These are phyloP conservation scores for Nematocida sp. DNA, from an alignment of 371 early-diverging fungal species.

Conservation along the genomic window DNA sequence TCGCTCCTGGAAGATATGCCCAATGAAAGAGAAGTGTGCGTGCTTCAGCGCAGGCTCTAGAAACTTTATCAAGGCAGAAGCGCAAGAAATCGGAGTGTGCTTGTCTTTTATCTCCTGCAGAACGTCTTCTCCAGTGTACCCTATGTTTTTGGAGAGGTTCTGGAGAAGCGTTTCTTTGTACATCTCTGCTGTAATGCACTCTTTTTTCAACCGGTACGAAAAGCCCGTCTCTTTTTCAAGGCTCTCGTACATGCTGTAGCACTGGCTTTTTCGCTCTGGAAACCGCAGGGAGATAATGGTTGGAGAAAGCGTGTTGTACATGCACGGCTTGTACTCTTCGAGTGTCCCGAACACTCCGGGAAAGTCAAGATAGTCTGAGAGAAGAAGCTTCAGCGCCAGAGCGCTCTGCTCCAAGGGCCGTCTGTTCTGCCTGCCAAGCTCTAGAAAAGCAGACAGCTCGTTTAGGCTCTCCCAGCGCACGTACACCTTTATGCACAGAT, in stretches of 20 bases:
- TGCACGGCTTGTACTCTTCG: not conserved
- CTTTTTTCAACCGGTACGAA: constrained; percentile 1
- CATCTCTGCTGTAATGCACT: not conserved
- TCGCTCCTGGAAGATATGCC: too few relatives aligned
- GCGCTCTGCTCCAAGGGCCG: not conserved
- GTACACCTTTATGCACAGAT: not conserved
- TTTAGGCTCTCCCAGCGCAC: not conserved
- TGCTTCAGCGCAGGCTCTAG: not conserved
- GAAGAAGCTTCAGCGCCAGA: not conserved
- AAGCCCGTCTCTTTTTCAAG: not conserved
- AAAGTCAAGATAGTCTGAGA: constrained; percentile 35
- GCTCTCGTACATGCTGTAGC: not conserved
- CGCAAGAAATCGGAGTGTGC: not conserved
- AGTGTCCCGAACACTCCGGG: not conserved
- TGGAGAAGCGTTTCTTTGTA: not conserved
- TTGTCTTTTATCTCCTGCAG: not conserved
- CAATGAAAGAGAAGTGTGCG: not conserved
- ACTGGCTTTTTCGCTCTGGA: not conserved
- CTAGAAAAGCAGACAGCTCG: not conserved
- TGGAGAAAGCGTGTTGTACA: constrained; percentile 47
- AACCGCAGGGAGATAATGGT: constrained; percentile 23
- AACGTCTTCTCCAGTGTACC: not conserved
- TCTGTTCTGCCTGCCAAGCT: not conserved
- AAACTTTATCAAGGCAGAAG: not conserved
- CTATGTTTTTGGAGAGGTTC: not conserved